phyloP scores from a whole-genome alignment of 495 filamentous ascomycete genomes.

The Daldinia childiae region DNA sequence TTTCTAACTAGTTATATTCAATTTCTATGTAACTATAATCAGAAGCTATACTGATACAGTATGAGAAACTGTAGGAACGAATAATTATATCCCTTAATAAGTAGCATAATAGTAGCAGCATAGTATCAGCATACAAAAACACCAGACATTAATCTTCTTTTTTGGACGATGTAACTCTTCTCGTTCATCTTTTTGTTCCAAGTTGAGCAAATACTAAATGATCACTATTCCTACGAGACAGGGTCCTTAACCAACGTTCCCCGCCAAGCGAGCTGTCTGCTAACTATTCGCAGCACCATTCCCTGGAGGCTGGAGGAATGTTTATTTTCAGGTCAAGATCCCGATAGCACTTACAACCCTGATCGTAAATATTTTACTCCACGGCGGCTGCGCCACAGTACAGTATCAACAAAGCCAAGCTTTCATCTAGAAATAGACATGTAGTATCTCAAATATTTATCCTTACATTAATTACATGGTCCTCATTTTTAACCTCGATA shows the following conservation, averaged over 20 bases:
- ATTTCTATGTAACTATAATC: not conserved
- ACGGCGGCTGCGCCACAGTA: slow-evolving; percentile 24
- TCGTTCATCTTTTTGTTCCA: slow-evolving; percentile 8
- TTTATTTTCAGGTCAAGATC: slow-evolving; percentile 18
- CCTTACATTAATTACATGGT: slow-evolving; percentile 2
- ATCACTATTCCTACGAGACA: slow-evolving; percentile 36
- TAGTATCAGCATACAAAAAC: slow-evolving; percentile 6
- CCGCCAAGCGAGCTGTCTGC: slow-evolving; percentile 12
- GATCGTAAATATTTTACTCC: slow-evolving; percentile 2
- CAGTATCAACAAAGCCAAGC: slow-evolving; percentile 9
- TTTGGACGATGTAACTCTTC: slow-evolving; percentile 34
- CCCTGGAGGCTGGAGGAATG: not conserved
- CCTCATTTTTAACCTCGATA: not conserved
- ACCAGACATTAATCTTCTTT: slow-evolving; percentile 18
- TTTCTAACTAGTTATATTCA: not conserved
- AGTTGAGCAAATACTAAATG: slow-evolving; percentile 29
- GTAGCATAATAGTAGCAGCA: slow-evolving; percentile 2
- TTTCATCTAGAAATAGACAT: slow-evolving; percentile 9
- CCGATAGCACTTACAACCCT: slow-evolving; percentile 16
- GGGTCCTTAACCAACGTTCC: slow-evolving; percentile 14
- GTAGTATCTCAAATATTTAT: slow-evolving; percentile 14
- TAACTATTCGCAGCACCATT: not conserved
- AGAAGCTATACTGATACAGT: slow-evolving; percentile 3
- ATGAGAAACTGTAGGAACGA: not conserved
- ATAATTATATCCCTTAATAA: slow-evolving; percentile 8